Evolutionary conservation across 345 rosid genomes (phyloP), one percentile per base, ranked within the genome.

Genomic region (Trapa incisa): DNA sequence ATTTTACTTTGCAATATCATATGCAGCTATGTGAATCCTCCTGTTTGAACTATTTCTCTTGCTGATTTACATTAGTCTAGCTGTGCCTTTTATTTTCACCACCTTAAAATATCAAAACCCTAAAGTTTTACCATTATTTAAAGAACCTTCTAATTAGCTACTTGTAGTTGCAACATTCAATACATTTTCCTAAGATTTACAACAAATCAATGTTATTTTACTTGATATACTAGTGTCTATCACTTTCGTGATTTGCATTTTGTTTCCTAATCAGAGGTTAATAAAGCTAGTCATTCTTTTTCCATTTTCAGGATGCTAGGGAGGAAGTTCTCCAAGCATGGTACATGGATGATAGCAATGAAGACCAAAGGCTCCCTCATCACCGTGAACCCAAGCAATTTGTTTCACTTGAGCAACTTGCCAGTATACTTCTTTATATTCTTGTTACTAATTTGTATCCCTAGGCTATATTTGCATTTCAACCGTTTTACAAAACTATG

Each of bases 321-420:
- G 92, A 84, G 75, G 97, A 90, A 70, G 96, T 90, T 65, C 54
- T 93, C 61, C 86, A 93, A 68, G 97, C 94, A 69, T 90, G 98
- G 96, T 90, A 88, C 76, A 88, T 90, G 98, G 92, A 88, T 79
- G 89, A 84, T 70, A 88, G 87, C 64, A 61, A 84, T 45, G 92
- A 87, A 61, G 97, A 90, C 67, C 98, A 93, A 82, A 84, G 95
- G 68, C 86, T 91, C 67, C 92, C 95, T 33, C 99, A 91, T 83
- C 96, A 87, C 75, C 85, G 81, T 70, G 83, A 93, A 29, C 97
- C 97, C 29, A 80, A 83, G 61, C 92, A 93, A 77, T 91, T 77
- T 80, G 74, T 93, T 38, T 87, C 95, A 36, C 66, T 91, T 70
- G 87, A 90, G 61, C 69, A 92, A 72, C 92, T 92, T 78, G 80